phyloP scores from a whole-genome alignment of 176 grass and related monocot genomes.

The Areca catechu region DNA sequence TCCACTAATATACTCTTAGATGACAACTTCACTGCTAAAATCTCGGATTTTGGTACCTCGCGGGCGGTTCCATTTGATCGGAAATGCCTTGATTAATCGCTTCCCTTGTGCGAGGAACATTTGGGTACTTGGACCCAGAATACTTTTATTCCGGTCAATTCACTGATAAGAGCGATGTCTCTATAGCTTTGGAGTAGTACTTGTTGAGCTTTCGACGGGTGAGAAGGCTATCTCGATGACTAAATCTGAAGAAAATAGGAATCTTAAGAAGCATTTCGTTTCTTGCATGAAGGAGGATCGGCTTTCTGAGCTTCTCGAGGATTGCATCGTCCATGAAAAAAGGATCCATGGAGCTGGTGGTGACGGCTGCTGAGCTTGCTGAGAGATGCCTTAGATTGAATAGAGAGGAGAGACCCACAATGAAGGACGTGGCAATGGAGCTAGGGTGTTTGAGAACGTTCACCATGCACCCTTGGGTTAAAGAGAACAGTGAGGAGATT shows the following conservation, averaged over 20 bases:
- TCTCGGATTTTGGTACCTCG: too few relatives aligned
- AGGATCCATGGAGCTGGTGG: background rate
- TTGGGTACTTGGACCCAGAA: background rate
- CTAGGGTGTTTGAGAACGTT: background rate
- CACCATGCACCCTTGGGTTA: background rate
- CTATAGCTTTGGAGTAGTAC: too few relatives aligned
- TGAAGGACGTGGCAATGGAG: background rate
- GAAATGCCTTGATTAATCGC: background rate
- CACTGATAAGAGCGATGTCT: too few relatives aligned
- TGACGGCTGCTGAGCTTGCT: background rate
- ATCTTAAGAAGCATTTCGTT: background rate
- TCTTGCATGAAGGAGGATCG: background rate
- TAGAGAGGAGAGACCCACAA: background rate
- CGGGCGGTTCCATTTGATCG: background rate
- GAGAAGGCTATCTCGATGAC: background rate
- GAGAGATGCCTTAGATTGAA: background rate
- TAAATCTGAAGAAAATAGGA: background rate
- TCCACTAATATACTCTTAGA: too few relatives aligned
- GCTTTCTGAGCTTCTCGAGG: background rate
- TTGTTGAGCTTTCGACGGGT: background rate
- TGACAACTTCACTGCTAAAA: too few relatives aligned
- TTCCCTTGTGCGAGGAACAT: background rate
- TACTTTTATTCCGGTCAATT: too few relatives aligned
- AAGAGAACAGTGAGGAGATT: background rate
- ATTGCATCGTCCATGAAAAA: background rate